A percentile compares a stretch with the other conserved stretches of the same genome.
phyloP scores from a whole-genome alignment of 768 basidiomycete genomes.

The Amanita brunnescens region DNA sequence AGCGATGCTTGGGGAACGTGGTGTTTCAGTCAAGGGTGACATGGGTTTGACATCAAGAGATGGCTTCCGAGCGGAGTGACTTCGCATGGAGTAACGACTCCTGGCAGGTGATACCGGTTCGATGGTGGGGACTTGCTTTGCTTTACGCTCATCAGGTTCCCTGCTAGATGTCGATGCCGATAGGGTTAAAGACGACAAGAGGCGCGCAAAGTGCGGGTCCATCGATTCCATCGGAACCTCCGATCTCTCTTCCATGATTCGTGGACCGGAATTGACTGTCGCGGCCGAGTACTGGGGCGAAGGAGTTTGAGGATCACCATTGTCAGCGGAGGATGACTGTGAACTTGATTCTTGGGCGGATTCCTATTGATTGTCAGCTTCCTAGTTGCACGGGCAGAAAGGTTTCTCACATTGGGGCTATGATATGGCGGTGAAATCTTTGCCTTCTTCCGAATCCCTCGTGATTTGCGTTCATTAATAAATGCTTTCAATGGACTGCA shows the following conservation, averaged over 20 bases:
- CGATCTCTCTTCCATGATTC: constrained; percentile 22
- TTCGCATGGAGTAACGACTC: not conserved
- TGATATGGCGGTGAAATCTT: constrained; percentile 7
- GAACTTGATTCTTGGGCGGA: constrained; percentile 57
- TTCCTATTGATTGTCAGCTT: constrained; percentile 19
- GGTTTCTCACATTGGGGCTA: constrained; percentile 4
- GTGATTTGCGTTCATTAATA: constrained; percentile 55
- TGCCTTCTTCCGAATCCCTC: constrained; percentile 31
- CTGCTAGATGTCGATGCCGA: constrained; percentile 32
- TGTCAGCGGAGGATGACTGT: constrained; percentile 53
- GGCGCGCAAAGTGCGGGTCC: constrained; percentile 65
- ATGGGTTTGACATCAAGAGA: constrained; percentile 1
- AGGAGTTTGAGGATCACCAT: constrained; percentile 53
- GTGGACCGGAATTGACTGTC: constrained; percentile 21
- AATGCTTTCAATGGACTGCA: constrained; percentile 56
- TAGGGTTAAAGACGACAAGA: constrained; percentile 53
- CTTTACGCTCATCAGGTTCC: not conserved
- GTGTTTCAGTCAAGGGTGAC: not conserved
- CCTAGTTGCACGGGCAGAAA: constrained; percentile 3
- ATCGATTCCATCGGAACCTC: constrained; percentile 27
- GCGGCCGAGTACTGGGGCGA: constrained; percentile 49
- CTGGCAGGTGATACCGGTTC: not conserved
- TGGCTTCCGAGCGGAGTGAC: not conserved
- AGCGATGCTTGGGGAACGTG: not conserved
- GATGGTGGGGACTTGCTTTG: not conserved